Base-by-base conservation (phyloP, 805 yeast species). In the Blastobotrys terrestris region DNA sequence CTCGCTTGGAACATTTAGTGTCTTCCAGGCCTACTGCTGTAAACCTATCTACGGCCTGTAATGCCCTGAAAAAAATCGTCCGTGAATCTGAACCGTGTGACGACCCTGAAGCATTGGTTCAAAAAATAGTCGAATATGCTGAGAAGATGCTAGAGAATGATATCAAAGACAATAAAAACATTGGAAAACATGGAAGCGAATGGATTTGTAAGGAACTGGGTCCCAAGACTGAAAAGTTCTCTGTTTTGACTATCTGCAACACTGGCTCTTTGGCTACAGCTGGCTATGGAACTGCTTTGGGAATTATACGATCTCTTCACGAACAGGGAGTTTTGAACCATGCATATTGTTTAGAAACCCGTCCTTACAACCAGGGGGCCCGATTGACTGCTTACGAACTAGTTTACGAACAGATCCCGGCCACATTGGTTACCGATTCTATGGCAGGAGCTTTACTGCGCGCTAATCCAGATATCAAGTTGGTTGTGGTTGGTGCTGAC, bases 331-430 rank as follows among this genome's bases (percentile, higher is more conserved):
- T 74, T 63, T 70, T 92, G 58, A 75, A 79, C 7, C 89, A 82
- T 48, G 94, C 84, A 0, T 94, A 83, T 61, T 92, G 96, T 3
- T 77, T 92, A 62, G 99, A 92, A 66, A 92, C 99, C 0, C 78
- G 99, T 61, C 99, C 99, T 1, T 94, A 92, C 66, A 90, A 92
- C 67, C 98, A 92, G 72, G 99, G 99, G 7, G 88, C 97, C 0
- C 79, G 96, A 59, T 74, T 92, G 54, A 92, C 98, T 0, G 91
- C 97, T 0, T 92, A 82, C 68, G 99, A 92, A 67, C 76, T 92
- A 46, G 83, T 87, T 14, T 84, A 86, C 62, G 98, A 92, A 57
- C 65, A 79, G 18, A 87, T 94, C 43, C 98, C 98, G 14, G 83
- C 94, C 48, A 88, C 96, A 1, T 73, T 92, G 55, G 80, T 92